Conservation (phyloP, 2,329 filamentous ascomycete species). For the Podosphaera xanthii region DNA sequence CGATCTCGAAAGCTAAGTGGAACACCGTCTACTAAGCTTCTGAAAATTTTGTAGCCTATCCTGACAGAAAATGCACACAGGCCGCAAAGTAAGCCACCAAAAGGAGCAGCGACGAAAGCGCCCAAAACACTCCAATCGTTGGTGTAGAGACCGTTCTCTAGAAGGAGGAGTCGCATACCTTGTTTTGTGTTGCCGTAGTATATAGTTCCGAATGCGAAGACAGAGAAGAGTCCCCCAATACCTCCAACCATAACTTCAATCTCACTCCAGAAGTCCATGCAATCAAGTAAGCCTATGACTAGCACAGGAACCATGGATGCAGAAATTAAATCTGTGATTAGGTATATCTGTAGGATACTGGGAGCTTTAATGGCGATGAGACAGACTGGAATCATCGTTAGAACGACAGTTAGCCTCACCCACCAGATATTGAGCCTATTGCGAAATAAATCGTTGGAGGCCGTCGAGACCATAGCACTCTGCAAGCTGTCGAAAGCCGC, state of each 20-base stretch:
- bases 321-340: constrained; percentile 61
- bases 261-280: constrained; percentile 50
- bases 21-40: not conserved
- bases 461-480: constrained; percentile 65
- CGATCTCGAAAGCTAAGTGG: not conserved
- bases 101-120: constrained; percentile 57
- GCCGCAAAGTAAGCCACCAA: constrained; percentile 53
- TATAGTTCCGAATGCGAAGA: constrained; percentile 60
- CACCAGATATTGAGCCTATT: constrained; percentile 57
- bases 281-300: constrained; percentile 44
- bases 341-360: constrained; percentile 57
- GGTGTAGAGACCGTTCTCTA: constrained; percentile 51
- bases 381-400: constrained; percentile 52
- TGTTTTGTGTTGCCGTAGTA: constrained; percentile 46
- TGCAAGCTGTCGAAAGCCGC: constrained; percentile 64
- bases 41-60: not conserved
- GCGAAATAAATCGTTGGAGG: constrained; percentile 65
- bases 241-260: constrained; percentile 63
- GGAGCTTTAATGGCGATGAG: constrained; percentile 53
- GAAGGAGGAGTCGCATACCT: constrained; percentile 44
- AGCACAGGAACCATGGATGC: constrained; percentile 55
- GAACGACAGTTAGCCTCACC: constrained; percentile 44
- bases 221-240: constrained; percentile 52
- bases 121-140: constrained; percentile 67
- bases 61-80: constrained; percentile 37